A percentile compares a stretch with the other conserved stretches of the same genome.
Evolutionary conservation across 2,329 filamentous ascomycete species (phyloP).

Genomic region (Ceratocystis huliohia): DNA sequence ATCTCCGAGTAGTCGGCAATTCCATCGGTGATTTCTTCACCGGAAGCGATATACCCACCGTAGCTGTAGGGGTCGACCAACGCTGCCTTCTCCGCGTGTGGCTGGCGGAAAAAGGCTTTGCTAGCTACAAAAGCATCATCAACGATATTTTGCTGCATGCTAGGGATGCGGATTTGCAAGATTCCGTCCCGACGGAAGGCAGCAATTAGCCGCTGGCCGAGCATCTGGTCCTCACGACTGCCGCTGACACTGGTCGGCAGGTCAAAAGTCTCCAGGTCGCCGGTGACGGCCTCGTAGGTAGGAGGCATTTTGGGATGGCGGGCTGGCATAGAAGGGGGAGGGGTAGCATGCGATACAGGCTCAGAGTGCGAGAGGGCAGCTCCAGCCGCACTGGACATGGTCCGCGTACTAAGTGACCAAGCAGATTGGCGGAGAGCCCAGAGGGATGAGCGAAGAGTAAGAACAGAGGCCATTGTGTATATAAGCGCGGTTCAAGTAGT

Average conservation of each 20-base stretch:
- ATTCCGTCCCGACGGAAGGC: constrained; percentile 37
- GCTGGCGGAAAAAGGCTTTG: constrained; percentile 31
- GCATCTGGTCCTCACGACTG: constrained; percentile 27
- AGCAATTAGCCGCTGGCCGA: constrained; percentile 32
- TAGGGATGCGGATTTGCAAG: constrained; percentile 34
- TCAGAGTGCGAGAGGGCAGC: background rate
- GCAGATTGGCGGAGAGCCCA: constrained; percentile 1
- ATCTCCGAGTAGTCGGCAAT: constrained; percentile 41
- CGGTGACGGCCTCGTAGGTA: constrained; percentile 6
- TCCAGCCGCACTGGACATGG: constrained; percentile 8
- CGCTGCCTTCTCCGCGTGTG: constrained; percentile 30
- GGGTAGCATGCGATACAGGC: background rate
- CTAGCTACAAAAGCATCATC: constrained; percentile 30
- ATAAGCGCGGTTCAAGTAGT: background rate
- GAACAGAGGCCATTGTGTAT: background rate
- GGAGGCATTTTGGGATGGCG: constrained; percentile 18
- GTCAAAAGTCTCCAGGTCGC: constrained; percentile 32
- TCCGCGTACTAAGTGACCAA: background rate
- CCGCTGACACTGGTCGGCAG: constrained; percentile 31
- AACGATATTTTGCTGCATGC: constrained; percentile 29
- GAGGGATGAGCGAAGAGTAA: background rate
- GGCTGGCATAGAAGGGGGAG: background rate
- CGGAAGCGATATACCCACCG: constrained; percentile 38
- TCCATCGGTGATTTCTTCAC: constrained; percentile 37
- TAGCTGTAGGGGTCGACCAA: constrained; percentile 36